Percentiles rank a stretch among this genome's conserved stretches.
These are phyloP conservation scores for Epithele typhae DNA, from an alignment of 768 basidiomycete species.

Conservation along the genomic window DNA sequence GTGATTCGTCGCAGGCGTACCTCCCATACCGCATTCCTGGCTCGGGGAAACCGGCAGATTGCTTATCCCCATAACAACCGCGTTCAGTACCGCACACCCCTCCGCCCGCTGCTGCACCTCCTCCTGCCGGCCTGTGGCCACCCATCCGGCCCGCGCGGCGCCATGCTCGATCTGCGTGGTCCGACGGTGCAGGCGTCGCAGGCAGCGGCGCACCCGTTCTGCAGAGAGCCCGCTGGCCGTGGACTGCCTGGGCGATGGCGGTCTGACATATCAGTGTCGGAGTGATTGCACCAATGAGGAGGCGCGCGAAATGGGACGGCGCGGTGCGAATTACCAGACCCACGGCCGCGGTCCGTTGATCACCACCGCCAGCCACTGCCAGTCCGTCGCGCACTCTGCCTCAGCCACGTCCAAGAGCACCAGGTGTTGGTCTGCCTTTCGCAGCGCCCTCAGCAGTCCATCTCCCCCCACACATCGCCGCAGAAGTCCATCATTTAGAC, in stretches of 20 bases:
- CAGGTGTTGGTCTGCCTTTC: too few species aligned
- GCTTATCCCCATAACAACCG: constrained; percentile 16
- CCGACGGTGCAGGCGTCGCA: too few species aligned
- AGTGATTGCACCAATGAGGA: constrained; percentile 6
- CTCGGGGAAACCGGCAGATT: constrained; percentile 21
- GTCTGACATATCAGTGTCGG: background rate
- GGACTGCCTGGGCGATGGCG: background rate
- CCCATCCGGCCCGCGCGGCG: too few species aligned
- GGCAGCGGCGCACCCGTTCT: background rate
- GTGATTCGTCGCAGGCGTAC: constrained; percentile 9
- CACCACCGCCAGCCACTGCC: too few species aligned
- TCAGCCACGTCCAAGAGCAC: too few species aligned
- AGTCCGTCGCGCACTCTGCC: too few species aligned
- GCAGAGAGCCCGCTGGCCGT: background rate
- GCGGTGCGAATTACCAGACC: too few species aligned
- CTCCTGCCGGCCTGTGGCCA: background rate
- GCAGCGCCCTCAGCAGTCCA: too few species aligned
- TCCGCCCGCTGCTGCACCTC: constrained; percentile 1
- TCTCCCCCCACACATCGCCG: too few species aligned
- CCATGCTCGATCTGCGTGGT: too few species aligned
- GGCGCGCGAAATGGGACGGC: background rate
- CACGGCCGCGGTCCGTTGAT: too few species aligned
- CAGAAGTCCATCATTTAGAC: too few species aligned
- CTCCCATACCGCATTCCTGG: constrained; percentile 14
- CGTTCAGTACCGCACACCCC: background rate